Base-by-base conservation (phyloP, 139 green algal species). In the Chlamydomonas asymmetrica region DNA sequence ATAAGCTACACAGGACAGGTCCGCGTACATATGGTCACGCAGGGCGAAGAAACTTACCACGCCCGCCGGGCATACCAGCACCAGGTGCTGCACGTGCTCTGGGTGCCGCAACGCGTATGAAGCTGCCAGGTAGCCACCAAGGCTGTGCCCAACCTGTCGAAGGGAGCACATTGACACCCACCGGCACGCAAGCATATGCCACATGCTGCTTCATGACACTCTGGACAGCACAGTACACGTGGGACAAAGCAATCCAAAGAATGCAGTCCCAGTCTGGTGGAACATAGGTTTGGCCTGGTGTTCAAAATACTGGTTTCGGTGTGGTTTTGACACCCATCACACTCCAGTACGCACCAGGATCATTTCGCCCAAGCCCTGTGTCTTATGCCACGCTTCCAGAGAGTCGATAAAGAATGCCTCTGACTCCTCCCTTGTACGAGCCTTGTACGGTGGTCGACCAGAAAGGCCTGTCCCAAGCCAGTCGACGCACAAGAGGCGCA, bases 51-150 rank as follows among this genome's bases (percentile, higher is more conserved):
- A 13, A 71, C 84, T 78, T 80, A 93, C 88, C 66, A 97, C 72
- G 22, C 93, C 93, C 16, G 92, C 93, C 29, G 93, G 93, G 48
- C 86, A 93, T 23, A 98, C 93, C 18, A 97, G 85, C 52, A 98
- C 77, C 23, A 98, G 87, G 78, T 98, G 92, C 67, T 90, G 7
- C 61, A 98, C 90, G 31, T 91, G 82, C 66, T 97, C 88, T 0
- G 93, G 93, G 78, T 97, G 81, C 6, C 71, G 52, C 62, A 96
- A 76, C 10, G 93, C 92, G 74, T 98, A 98, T 61, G 43, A 76
- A 43, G 92, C 89, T 6, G 91, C 82, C 40, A 97, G 78, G 80
- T 97, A 97, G 34, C 93, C 92, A 22, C 91, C 92, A 71, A 97
- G 69, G 68, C 59, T 86, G 87, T 97, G 93, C 2, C 92, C 93